Conservation (phyloP, 1,139 yeast genomes). For the Wickerhamomyces sp. region DNA sequence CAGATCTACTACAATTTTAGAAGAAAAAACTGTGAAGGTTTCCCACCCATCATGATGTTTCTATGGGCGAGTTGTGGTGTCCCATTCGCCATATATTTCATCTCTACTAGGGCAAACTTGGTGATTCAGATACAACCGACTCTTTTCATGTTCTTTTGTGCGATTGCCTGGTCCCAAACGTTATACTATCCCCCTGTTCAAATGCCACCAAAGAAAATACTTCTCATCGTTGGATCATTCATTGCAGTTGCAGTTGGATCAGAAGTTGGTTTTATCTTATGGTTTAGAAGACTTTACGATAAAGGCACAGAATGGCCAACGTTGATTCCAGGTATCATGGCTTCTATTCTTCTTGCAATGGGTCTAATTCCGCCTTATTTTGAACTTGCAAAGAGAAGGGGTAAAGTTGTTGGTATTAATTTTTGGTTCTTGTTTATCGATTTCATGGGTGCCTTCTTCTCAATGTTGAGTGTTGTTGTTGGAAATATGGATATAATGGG, state of each 20-base stretch:
- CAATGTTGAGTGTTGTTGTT: constrained; percentile 55
- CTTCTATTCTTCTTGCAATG: constrained; percentile 66
- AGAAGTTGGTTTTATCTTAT: constrained; percentile 67
- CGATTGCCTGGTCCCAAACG: constrained; percentile 64
- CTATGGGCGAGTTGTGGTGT: constrained; percentile 81
- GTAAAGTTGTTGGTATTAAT: constrained; percentile 84
- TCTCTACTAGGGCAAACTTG: constrained; percentile 64
- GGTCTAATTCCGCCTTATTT: constrained; percentile 89
- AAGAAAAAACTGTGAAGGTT: constrained; percentile 76
- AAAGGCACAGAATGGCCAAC: constrained; percentile 62
- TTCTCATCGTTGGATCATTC: constrained; percentile 33
- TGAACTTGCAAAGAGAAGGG: constrained; percentile 73
- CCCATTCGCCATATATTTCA: constrained; percentile 78
- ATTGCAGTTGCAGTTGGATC: constrained; percentile 47
- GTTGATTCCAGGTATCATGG: constrained; percentile 70
- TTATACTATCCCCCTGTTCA: constrained; percentile 75
- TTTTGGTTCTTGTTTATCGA: constrained; percentile 78
- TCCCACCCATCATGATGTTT: constrained; percentile 80
- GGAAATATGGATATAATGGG: constrained; percentile 73
- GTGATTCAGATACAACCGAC: constrained; percentile 86
- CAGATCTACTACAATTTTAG: constrained; percentile 71
- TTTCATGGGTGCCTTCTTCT: constrained; percentile 73
- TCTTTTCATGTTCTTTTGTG: constrained; percentile 68
- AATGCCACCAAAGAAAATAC: constrained; percentile 35
- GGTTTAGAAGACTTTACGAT: constrained; percentile 59